Evolutionary conservation across 495 filamentous ascomycete species (phyloP), one percentile per base, ranked within the genome.

Genomic region (Stereocaulon alpinum): DNA sequence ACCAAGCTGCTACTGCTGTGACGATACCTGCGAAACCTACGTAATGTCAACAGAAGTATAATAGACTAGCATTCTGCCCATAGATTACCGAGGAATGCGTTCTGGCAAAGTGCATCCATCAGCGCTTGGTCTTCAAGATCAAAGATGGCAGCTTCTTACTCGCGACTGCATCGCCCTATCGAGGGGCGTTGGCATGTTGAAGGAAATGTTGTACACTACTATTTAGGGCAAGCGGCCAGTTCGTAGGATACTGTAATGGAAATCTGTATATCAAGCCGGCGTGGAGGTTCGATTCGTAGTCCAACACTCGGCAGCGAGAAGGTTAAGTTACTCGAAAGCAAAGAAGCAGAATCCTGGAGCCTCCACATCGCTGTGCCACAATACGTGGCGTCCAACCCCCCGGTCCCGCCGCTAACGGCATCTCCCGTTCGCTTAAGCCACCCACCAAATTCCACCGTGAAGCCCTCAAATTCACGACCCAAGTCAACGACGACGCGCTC

Each of bases 111-210:
- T 30, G 64, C 32, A 49, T 10, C 45, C 32, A 59, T 68, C 48
- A 60, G 40, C 47, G 56, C 40, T 24, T 62, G 18, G 34, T 49
- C 51, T 2, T 17, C 18, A 60, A n/a, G 12, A 27, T 12, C 9
- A 51, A 6, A 44, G n/a, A 32, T 58, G 43, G 56, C 15, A 58
- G 40, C 24, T 10, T 68, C 69, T 65, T 77, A 91, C 88, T 76
- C 83, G 87, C 43, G 88, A 92, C 60, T 80, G 84, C 71, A 93
- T 71, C n/a, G 84, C 85, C 70, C 80, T 82, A 70, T 93, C 88
- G 11, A 93, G 73, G 48, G 81, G 82, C 59, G 88, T 93, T 51
- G 86, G 86, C 86, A 84, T 84, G 22, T 60, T 79, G 59, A 51
- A 24, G 1, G 24, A 24, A 24, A 1, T 24, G 3, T 24, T 3